Evolutionary conservation across 768 basidiomycete species (phyloP).

Genomic region (Sporobolomyces pararoseus): DNA sequence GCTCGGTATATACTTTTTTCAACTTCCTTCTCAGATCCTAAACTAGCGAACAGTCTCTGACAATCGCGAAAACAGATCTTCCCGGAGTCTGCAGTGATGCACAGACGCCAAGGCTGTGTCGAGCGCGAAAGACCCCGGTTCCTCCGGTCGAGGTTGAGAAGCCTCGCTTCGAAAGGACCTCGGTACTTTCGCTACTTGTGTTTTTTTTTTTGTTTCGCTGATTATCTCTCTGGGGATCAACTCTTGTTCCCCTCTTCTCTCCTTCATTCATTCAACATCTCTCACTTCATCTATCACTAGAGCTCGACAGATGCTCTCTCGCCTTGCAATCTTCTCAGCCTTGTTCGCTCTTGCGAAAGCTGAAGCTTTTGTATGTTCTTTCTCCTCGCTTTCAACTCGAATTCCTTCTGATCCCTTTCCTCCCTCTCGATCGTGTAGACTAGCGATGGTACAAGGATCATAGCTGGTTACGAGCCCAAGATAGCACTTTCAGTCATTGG

Average conservation of each 20-base stretch:
- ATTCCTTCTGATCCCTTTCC: neutral
- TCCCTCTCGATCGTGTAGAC: neutral
- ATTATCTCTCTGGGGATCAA: too few species aligned
- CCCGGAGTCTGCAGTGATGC: too few species aligned
- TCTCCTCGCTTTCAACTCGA: neutral
- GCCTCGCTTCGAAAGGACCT: neutral
- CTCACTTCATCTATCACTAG: too few species aligned
- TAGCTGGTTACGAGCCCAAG: neutral
- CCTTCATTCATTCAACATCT: too few species aligned
- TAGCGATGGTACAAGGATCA: neutral
- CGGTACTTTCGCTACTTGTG: slow-evolving; percentile 10
- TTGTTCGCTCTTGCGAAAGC: neutral
- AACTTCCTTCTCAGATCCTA: too few species aligned
- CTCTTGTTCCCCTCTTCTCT: neutral
- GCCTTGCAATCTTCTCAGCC: neutral
- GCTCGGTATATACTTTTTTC: too few species aligned
- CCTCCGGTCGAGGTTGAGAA: too few species aligned
- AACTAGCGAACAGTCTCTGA: too few species aligned
- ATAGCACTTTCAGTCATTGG: neutral
- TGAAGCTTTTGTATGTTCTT: neutral
- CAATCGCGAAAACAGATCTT: too few species aligned
- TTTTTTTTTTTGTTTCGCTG: too few species aligned
- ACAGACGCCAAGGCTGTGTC: too few species aligned
- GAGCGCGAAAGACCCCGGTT: too few species aligned
- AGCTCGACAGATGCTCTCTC: neutral